Evolutionary conservation across 2,329 filamentous ascomycete genomes (phyloP), one percentile per base, ranked within the genome.

Genomic region (Nemania sp.): DNA sequence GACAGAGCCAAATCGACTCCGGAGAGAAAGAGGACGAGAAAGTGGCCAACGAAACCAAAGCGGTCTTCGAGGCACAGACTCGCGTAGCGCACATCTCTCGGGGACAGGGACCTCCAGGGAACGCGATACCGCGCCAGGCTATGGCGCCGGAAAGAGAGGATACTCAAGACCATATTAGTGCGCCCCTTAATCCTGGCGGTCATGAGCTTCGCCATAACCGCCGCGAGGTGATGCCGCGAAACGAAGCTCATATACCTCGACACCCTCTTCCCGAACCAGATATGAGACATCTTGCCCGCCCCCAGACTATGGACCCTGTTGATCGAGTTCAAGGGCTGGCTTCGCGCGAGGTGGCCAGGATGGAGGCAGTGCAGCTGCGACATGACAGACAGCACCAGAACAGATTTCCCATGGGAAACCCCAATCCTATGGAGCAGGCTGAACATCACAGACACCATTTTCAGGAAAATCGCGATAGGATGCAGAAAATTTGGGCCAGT

Each of bases 1-100:
- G 83, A 3, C 82, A 86, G 63, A 75, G 71, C 40, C 82, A 86
- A 59, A 68, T 84, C 0, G 81, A 85, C 41, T 69, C 72, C 5
- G 79, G 77, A 20, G 83, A 86, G 66, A 66, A 64, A 0, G 66
- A 74, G 0, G 75, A 76, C 0, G 75, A 83, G 2, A 75, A 76
- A 15, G 63, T 69, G 4, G 67, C 69, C 1, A 85, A 86, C 60
- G 80, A 83, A 60, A 69, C 68, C 1, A 73, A 74, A 48, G 82
- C 82, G 1, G 79, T 82, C 0, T 69, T 68, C 6, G 77, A 82
- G 19, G 80, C 80, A 0, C 78, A 77, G 54, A 65, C 66, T 3
- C 76, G 79, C 19, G 75, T 72, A 1, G 71, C 73, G 2, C 63
- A 66, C 7, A 64, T 70, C 4, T 61, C 63, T 39, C 69, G 61